Base-by-base conservation (phyloP, 2,329 filamentous ascomycete species). In the Bisporella sp. region DNA sequence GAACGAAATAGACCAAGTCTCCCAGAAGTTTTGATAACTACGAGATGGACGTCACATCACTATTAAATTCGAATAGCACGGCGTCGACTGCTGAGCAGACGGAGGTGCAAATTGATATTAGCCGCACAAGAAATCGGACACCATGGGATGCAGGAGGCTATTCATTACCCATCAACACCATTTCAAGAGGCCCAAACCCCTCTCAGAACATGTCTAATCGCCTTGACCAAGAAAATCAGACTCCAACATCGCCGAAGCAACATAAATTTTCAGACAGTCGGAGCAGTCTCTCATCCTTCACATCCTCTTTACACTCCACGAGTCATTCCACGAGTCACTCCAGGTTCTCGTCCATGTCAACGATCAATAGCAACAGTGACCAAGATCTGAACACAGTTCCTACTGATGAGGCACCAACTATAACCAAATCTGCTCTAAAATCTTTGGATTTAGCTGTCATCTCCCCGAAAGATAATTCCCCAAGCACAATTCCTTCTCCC, bases 81-180 rank as follows among this genome's bases (percentile, higher is more conserved):
- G 58, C 61, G 58, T 2, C 35, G n/a, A n/a, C 35, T 37, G 35
- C 35, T 37, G 35, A 37, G 35, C 35, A 37, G 35, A 57, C 53
- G 56, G 62, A 33, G 49, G 40, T 28, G 32, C 50, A 53, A 12
- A 53, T 50, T 41, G 54, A 51, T 13, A 56, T 48, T 35, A 50
- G 50, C 7, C 56, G 54, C 12, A 52, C 56, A n/a, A 52, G 60
- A 37, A 66, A 56, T 55, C 57, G 64, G 45, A 67, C 62, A 7
- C 64, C 64, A 41, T 67, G 65, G 64, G 64, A 67, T 52, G 64
- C 64, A 21, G 64, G 62, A 48, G 65, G 65, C 41, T 67, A 67
- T 57, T 61, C 65, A 52, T 52, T 67, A 41, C 65, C 64, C 6
- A 57, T 66, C 32, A 62, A 63, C 45, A 60, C 55, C 29, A 41